Evolutionary conservation across 2,329 filamentous ascomycete genomes (phyloP).

Genomic region (Dendryphion nanum): DNA sequence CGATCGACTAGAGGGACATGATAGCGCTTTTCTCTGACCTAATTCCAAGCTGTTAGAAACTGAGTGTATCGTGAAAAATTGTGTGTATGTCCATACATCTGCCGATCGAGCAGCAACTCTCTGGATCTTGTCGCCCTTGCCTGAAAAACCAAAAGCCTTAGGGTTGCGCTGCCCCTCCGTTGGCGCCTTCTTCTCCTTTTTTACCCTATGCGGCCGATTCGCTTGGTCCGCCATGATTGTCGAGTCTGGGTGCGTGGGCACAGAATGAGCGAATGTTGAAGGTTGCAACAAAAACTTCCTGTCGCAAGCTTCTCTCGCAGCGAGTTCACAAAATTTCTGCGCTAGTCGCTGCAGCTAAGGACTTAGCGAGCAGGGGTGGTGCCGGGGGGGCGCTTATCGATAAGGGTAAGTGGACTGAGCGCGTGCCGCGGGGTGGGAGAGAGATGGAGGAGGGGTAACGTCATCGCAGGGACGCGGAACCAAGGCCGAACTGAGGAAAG

Average conservation of each 20-base stretch:
- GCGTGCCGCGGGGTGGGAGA: background rate
- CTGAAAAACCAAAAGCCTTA: slow-evolving; percentile 84
- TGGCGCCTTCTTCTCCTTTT: slow-evolving; percentile 85
- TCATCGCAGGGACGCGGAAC: slow-evolving; percentile 10
- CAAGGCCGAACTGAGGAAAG: background rate
- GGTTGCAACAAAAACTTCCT: background rate
- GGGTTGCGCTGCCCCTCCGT: slow-evolving; percentile 67
- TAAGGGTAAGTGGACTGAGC: slow-evolving; percentile 15
- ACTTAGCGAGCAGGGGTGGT: too few species aligned
- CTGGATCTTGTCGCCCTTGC: slow-evolving; percentile 72
- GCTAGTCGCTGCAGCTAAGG: too few species aligned
- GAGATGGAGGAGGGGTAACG: slow-evolving; percentile 14
- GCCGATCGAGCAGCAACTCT: slow-evolving; percentile 71
- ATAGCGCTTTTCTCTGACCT: slow-evolving; percentile 92
- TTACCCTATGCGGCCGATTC: slow-evolving; percentile 80
- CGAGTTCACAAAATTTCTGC: slow-evolving; percentile 17
- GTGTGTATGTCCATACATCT: slow-evolving; percentile 54
- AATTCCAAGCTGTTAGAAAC: background rate
- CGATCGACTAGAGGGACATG: slow-evolving; percentile 97
- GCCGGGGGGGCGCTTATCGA: slow-evolving; percentile 36
- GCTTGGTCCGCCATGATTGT: slow-evolving; percentile 73
- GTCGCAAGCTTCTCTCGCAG: background rate
- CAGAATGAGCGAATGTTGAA: too few species aligned
- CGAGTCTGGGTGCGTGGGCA: too few species aligned
- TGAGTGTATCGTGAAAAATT: background rate